These are phyloP conservation scores for Aureoboletus auriporus DNA, from an alignment of 768 basidiomycete species.

Conservation along the genomic window DNA sequence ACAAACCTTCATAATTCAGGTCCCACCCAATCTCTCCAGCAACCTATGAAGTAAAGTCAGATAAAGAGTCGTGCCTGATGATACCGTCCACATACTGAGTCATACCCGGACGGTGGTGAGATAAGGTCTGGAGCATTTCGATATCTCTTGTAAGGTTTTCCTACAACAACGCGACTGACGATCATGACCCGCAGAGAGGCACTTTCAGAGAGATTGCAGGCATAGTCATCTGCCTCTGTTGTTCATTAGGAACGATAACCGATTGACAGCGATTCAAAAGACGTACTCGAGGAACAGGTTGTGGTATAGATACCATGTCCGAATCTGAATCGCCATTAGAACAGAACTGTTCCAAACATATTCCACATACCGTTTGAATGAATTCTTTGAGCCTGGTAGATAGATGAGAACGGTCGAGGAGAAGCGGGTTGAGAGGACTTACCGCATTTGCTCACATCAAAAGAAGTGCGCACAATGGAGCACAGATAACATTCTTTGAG, in stretches of 20 bases:
- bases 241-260: slow-evolving; percentile 4
- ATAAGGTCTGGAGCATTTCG: slow-evolving; percentile 45
- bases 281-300: slow-evolving; percentile 60
- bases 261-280: not conserved
- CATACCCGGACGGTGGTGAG: slow-evolving; percentile 52
- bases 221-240: slow-evolving; percentile 67
- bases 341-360: not conserved
- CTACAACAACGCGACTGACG: slow-evolving; percentile 61
- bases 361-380: slow-evolving; percentile 43
- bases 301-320: slow-evolving; percentile 70
- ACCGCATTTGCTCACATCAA: slow-evolving; percentile 59
- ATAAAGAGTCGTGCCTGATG: not conserved
- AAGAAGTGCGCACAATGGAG: slow-evolving; percentile 53
- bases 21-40: slow-evolving; percentile 60
- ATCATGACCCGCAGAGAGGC: slow-evolving; percentile 48
- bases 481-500: slow-evolving; percentile 53
- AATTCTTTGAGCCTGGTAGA: slow-evolving; percentile 48
- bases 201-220: slow-evolving; percentile 37
- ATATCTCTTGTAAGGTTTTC: slow-evolving; percentile 48
- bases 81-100: slow-evolving; percentile 44
- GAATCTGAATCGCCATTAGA: slow-evolving; percentile 39
- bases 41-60: slow-evolving; percentile 36
- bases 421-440: slow-evolving; percentile 14
- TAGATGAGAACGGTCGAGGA: slow-evolving; percentile 7
- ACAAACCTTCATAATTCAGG: slow-evolving; percentile 53